Evolutionary conservation across 352 stramenopile genomes (phyloP).

Genomic region (Thraustotheca clavata): DNA sequence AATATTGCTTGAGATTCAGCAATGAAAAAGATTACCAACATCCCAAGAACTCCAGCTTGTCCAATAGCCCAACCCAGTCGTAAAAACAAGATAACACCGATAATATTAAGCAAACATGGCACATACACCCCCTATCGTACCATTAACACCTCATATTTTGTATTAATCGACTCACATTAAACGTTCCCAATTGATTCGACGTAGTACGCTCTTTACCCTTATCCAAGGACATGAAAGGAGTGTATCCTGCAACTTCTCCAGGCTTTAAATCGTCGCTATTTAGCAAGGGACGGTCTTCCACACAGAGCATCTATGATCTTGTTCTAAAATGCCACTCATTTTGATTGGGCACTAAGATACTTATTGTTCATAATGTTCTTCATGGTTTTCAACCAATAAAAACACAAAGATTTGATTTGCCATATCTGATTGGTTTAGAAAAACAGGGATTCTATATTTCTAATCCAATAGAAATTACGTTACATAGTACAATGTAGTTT

Average conservation of each 20-base stretch:
- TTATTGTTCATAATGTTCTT: too few relatives aligned
- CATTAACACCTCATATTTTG: not conserved
- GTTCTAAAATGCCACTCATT: too few relatives aligned
- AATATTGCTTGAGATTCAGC: conserved; percentile 52
- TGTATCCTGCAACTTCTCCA: too few relatives aligned
- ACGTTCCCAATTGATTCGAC: conserved; percentile 10
- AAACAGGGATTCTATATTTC: too few relatives aligned
- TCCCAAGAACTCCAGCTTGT: conserved; percentile 68
- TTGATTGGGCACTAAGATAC: too few relatives aligned
- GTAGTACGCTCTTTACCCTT: conserved; percentile 1
- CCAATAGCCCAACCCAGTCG: conserved; percentile 76
- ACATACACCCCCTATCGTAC: conserved; percentile 57
- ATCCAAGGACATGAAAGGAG: conserved; percentile 7
- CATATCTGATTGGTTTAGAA: too few relatives aligned
- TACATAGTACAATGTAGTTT: too few relatives aligned
- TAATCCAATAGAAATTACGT: too few relatives aligned
- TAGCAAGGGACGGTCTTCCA: not conserved
- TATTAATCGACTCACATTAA: conserved; percentile 9
- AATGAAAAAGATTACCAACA: conserved; percentile 62
- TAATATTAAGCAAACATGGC: conserved; percentile 86
- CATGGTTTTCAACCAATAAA: too few relatives aligned
- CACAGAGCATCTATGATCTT: too few relatives aligned
- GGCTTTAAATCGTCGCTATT: not conserved
- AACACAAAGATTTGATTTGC: too few relatives aligned
- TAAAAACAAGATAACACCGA: conserved; percentile 86